Conservation (phyloP, 306 rosid species). For the Quercus parvula region DNA sequence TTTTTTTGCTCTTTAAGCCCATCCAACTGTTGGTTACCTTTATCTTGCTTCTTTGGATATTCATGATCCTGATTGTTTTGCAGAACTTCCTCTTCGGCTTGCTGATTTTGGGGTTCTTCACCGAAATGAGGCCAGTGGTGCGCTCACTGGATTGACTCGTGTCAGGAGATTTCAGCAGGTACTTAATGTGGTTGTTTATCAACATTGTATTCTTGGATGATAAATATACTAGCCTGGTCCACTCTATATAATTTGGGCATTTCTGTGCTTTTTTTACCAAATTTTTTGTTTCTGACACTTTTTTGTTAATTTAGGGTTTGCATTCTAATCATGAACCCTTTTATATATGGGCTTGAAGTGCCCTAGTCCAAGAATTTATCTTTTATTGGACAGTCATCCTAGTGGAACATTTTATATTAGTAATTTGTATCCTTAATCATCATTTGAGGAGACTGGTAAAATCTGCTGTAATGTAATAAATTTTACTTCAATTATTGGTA, state of each 20-base stretch:
- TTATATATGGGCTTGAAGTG: neutral
- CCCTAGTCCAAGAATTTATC: neutral
- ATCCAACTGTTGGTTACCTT: neutral
- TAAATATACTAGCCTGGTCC: neutral
- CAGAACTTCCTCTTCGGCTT: conserved; percentile 94
- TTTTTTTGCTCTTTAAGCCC: neutral
- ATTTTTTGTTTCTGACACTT: neutral
- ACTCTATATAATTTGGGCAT: too few species aligned
- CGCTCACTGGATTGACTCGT: conserved; percentile 94
- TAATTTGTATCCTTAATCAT: neutral
- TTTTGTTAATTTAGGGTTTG: neutral
- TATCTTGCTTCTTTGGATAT: neutral
- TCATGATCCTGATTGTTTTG: conserved; percentile 7
- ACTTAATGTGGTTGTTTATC: neutral
- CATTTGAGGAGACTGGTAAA: neutral
- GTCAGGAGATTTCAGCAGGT: conserved; percentile 99
- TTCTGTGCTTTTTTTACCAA: neutral
- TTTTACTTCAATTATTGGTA: conserved; percentile 24
- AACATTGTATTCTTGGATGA: neutral
- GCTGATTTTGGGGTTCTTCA: conserved; percentile 99
- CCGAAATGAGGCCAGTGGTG: conserved; percentile 99
- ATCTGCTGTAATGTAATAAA: conserved; percentile 22
- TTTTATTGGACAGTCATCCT: neutral
- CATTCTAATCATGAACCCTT: neutral
- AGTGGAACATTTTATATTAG: neutral